Base-by-base conservation (phyloP, 2,329 filamentous ascomycete genomes). In the Trichoderma simmonsii region DNA sequence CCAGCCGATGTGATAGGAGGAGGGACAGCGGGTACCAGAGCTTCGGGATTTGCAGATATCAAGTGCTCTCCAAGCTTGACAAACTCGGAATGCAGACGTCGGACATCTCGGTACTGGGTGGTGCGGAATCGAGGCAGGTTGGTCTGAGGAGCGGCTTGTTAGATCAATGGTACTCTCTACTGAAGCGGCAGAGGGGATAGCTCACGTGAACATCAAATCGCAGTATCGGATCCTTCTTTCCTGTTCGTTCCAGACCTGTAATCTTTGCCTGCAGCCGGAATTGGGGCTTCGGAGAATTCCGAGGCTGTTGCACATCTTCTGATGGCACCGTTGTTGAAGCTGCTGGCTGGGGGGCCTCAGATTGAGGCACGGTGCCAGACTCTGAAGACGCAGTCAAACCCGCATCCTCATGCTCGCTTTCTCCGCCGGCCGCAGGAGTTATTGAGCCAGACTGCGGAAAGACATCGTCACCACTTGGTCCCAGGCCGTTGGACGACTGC, bases 91-190 rank as follows among this genome's bases (percentile, higher is more conserved):
- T 99, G 96, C 73, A 97, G 92, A 73, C 96, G 93, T 77, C 96
- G 93, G 75, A 99, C 94, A 82, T 99, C 96, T 79, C 96, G 94
- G 84, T 98, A 99, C 81, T 99, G 96, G 6, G 96, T 99, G 0
- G 96, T 99, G 77, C 96, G 90, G 82, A 98, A 99, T 77, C 95
- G 95, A 68, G 95, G 95, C n/a, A 99, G 92, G 83, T 99, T 99
- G 75, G 96, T 99, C 96, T 99, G 71, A n/a, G 30, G 9, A 26
- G 34, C 21, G 57, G 2, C 3, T 61, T 21, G 36, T 74, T 43
- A 73, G 72, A 57, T 26, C 28, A 26, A 36, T 36, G 18, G 9
- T 5, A 11, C 24, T 43, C 15, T 6, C 18, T 14, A 2, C 1
- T 6, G 18, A 21, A 4, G 34, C 14, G 8, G 14, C 12, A n/a